Conservation (phyloP, 306 rosid species). For the Cyclanthera cordifolia region DNA sequence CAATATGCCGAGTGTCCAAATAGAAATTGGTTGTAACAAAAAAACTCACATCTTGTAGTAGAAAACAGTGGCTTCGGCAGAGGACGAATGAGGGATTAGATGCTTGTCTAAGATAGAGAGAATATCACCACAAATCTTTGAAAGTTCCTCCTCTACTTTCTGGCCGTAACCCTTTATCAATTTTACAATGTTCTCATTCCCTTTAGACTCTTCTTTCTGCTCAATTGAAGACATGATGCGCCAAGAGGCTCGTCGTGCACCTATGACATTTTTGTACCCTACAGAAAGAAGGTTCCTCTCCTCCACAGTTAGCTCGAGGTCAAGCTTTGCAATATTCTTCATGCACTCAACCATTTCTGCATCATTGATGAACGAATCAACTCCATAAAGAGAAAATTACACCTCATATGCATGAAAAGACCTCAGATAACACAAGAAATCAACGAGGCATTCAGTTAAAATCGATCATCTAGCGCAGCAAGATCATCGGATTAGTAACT, state of each 20-base stretch:
- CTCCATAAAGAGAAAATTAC: neutral
- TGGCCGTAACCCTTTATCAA: conserved; percentile 10
- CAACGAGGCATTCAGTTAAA: neutral
- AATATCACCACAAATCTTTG: conserved; percentile 36
- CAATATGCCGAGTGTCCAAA: neutral
- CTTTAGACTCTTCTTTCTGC: conserved; percentile 12
- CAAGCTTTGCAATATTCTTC: conserved; percentile 21
- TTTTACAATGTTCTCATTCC: conserved; percentile 5
- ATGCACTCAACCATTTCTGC: conserved; percentile 14
- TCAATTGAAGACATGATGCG: conserved; percentile 50
- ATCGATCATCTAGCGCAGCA: neutral
- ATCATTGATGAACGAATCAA: neutral
- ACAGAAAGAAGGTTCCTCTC: conserved; percentile 72
- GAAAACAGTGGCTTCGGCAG: conserved; percentile 60
- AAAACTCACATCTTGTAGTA: conserved; percentile 59
- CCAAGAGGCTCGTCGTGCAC: conserved; percentile 69
- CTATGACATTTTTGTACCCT: conserved; percentile 64
- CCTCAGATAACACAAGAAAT: neutral
- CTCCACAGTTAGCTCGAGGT: conserved; percentile 59
- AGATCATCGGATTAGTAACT: neutral
- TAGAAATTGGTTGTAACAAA: neutral
- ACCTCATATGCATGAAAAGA: neutral
- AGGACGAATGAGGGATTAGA: conserved; percentile 40
- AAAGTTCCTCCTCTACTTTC: conserved; percentile 12
- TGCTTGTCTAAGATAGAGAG: conserved; percentile 49